Base-by-base conservation (phyloP, 306 rosid genomes). In the Coriaria nepalensis region DNA sequence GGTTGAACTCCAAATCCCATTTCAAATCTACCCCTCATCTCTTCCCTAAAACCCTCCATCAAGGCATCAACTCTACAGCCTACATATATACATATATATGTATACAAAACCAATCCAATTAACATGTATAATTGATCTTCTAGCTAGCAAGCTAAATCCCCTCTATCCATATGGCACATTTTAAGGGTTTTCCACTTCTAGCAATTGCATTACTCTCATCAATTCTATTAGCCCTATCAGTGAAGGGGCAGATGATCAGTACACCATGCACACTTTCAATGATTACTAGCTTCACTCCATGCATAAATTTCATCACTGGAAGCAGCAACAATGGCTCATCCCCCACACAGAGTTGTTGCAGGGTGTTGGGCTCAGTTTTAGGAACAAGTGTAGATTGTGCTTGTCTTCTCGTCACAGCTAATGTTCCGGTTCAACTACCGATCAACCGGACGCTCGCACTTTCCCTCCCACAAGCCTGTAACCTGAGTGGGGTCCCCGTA, bases 251-350 rank as follows among this genome's bases (percentile, higher is more conserved):
- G 63, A 62, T 68, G 63, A 62, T 68, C 11, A 56, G 43, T 35
- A 68, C 74, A 0, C 72, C 97, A 8, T 84, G 97, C 77, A 76
- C 93, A 42, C 3, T 47, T 46, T 70, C 87, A 38, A 60, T 70
- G 84, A 59, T 77, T 7, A 66, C 70, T 52, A 81, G 50, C 59
- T 67, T 90, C 76, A 78, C 94, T 37, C 95, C 94, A 34, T 90
- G 98, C 60, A 60, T 78, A 34, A 84, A 76, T n/a, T 55, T 34
- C 9, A 63, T 90, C 4, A 90, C 95, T 15, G 94, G 94, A 56
- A 77, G 56, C 60, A 67, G 55, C 39, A 84, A 67, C 40, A 83
- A 86, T 37, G 10, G 60, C 9, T 47, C 47, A 32, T 6, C 45
- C 10, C 82, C 80, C 44, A 43, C 73, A 45, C n/a, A 47, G 7